Evolutionary conservation across 345 rosid species (phyloP), one percentile per base, ranked within the genome.

Genomic region (Leavenworthia alabamica): DNA sequence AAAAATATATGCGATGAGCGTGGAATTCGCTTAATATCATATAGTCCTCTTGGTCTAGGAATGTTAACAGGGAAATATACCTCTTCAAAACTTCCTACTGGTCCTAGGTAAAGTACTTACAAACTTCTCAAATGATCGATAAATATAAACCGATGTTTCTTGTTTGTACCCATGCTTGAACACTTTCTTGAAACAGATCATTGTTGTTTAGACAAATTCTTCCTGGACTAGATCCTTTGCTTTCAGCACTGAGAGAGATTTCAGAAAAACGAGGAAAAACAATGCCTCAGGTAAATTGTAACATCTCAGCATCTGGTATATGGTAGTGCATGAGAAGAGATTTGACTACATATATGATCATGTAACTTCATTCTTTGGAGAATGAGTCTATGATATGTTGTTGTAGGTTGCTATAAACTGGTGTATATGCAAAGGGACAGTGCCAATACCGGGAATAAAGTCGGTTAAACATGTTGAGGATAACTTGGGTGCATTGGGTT

Each of bases 41-140:
- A 88, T 49, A 86, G 96, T 64, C 98, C 98, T 75, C 81, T 91
- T 0, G 98, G 95, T 59, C 80, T 92, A 13, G 98, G 98, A 72
- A 88, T 92, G 96, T 85, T 92, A 66, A 82, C 95, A 0, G 98
- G 96, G 43, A 88, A 92, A 76, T 88, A 92, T 68, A 60, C 95
- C 42, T 73, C 88, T 56, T 79, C 89, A 1, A 68, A 52, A 8
- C 90, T 88, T 56, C 98, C 95, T 1, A 7, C 33, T 12, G 98
- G 98, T 36, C 98, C 95, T 10, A 86, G 98, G 95, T 91, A 28
- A 36, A 40, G 11, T 37, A 13, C 68, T 39, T 22, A 12, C 5
- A 27, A 26, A 33, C 9, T 43, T 19, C 28, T 4, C 11, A 4
- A 48, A 24, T 7, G 3, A 33, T 11, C 0, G 14, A 44, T 33